A percentile compares a stretch with the other conserved stretches of the same genome.
Evolutionary conservation across 257 asterid genomes (phyloP).

Genomic region (Solanum pennellii): DNA sequence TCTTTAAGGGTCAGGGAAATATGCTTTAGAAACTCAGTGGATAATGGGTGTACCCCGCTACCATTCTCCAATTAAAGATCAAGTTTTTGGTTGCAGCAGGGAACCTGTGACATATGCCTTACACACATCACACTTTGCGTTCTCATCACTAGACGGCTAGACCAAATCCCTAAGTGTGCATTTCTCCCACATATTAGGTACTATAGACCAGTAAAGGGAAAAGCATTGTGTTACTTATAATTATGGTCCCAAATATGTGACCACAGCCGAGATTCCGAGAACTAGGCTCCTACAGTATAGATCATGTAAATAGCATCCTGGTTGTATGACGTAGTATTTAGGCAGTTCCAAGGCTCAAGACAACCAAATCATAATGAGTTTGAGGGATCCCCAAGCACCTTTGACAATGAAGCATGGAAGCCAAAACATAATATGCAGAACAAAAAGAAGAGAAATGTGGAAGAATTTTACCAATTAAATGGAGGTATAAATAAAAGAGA

Average conservation of each 20-base stretch:
- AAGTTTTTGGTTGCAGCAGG: neutral
- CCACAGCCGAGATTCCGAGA: neutral
- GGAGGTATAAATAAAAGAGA: neutral
- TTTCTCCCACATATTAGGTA: neutral
- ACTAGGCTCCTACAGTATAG: neutral
- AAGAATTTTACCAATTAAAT: neutral
- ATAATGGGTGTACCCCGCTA: neutral
- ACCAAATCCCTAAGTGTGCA: neutral
- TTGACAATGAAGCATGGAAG: neutral
- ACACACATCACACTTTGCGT: neutral
- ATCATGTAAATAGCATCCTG: neutral
- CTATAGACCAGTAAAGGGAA: neutral
- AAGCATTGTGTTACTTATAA: neutral
- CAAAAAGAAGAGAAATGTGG: neutral
- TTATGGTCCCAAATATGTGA: neutral
- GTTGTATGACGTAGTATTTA: neutral
- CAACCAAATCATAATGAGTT: neutral
- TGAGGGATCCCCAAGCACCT: neutral
- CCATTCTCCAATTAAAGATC: neutral
- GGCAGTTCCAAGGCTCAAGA: neutral
- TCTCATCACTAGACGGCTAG: neutral
- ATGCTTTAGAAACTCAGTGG: neutral
- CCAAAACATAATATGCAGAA: neutral
- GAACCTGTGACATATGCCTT: neutral
- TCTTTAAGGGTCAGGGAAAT: neutral